These are phyloP conservation scores for Aureobasidium sp. DNA, from an alignment of 2,329 filamentous ascomycete species.

Conservation along the genomic window DNA sequence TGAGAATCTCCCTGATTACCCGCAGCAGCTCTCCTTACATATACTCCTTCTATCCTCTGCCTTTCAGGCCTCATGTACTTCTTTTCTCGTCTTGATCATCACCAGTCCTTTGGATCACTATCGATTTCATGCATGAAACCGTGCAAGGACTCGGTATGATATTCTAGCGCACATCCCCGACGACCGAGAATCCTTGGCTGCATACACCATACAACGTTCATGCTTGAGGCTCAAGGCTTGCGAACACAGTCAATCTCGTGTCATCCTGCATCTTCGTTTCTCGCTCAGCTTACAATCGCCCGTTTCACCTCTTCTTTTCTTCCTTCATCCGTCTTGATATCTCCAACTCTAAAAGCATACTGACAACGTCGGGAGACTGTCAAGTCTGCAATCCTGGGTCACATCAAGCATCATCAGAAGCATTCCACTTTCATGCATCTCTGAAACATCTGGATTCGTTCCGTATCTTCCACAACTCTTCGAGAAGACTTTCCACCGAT, in stretches of 20 bases:
- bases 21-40: conserved; percentile 5
- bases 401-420: background rate
- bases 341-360: background rate
- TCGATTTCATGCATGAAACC: conserved; percentile 11
- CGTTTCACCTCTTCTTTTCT: conserved; percentile 8
- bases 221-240: conserved; percentile 9
- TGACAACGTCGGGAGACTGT: background rate
- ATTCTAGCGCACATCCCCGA: conserved; percentile 10
- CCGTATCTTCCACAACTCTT: background rate
- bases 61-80: conserved; percentile 1
- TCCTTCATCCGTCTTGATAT: background rate
- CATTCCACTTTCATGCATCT: background rate
- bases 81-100: conserved; percentile 3
- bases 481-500: background rate
- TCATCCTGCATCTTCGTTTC: conserved; percentile 10
- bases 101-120: conserved; percentile 5
- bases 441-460: background rate
- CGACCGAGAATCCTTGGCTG: conserved; percentile 10
- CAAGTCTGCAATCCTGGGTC: background rate
- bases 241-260: background rate
- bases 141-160: conserved; percentile 8
- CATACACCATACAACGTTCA: conserved; percentile 10
- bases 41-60: conserved; percentile 1
- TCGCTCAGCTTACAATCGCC: conserved; percentile 2
- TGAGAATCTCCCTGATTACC: background rate